Base-by-base conservation (phyloP, 2,329 filamentous ascomycete genomes). In the Rachicladosporium sp. region DNA sequence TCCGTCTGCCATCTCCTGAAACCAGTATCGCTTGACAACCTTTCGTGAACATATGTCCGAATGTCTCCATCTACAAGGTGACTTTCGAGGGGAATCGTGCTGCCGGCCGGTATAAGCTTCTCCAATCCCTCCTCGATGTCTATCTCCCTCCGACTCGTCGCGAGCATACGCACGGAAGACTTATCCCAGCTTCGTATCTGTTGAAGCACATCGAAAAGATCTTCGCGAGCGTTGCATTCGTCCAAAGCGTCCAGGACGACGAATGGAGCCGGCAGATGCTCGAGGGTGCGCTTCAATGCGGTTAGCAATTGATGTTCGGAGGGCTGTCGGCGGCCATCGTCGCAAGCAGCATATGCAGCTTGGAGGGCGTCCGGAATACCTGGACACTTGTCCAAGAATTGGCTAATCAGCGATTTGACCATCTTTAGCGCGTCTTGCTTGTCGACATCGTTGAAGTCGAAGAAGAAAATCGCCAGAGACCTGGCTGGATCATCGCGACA, bases 351-450 rank as follows among this genome's bases (percentile, higher is more conserved):
- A 10, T 35, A 19, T 21, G 21, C 13, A 3, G n/a, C n/a, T 10
- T 21, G 33, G 13, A 35, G 13, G 10, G 4, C 13, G 4, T 35
- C 33, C 10, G 33, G 33, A 21, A 35, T 11, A 10, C 13, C 10
- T n/a, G 33, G 13, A 19, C 33, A 43, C 10, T 49, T 47, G 13
- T 47, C 31, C 35, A 52, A 53, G 2, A 66, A 46, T 38, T 67
- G 64, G 10, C 31, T 42, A 7, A 65, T 35, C 3, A 68, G 46
- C 8, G 62, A 65, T 11, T 57, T 54, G 2, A 67, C 9, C 50
- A 64, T 57, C 0, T 50, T 45, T 10, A 59, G 53, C 4, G 56
- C 33, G 1, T 46, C 31, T 40, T 63, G 60, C 36, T 66, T 67
- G 21, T 52, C 35, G 1, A 6, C 31, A 36, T 66, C 54, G 4